Evolutionary conservation across 345 rosid genomes (phyloP).

Genomic region (Eucalyptus pauciflora): DNA sequence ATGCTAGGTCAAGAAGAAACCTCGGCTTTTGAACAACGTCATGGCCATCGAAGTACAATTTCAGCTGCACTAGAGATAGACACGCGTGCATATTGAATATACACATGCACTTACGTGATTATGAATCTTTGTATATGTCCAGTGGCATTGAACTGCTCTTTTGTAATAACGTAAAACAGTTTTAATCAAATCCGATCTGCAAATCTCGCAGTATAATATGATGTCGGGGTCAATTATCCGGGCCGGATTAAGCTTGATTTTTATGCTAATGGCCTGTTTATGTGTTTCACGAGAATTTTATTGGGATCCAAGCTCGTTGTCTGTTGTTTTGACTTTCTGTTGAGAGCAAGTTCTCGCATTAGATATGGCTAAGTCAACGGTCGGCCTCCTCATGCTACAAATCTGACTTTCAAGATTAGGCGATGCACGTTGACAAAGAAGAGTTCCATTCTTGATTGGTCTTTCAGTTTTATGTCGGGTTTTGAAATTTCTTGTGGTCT

Average conservation of each 20-base stretch:
- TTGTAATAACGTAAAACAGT: not conserved
- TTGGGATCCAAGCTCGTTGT: not conserved
- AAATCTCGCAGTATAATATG: not conserved
- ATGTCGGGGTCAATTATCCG: not conserved
- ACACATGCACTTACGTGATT: not conserved
- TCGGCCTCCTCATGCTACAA: not conserved
- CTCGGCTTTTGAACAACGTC: not conserved
- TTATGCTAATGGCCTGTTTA: not conserved
- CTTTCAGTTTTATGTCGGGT: not conserved
- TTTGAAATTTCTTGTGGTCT: not conserved
- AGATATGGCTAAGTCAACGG: not conserved
- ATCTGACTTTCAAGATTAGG: not conserved
- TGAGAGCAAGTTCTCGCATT: not conserved
- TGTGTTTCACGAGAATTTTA: not conserved
- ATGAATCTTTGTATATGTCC: not conserved
- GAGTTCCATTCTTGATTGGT: not conserved
- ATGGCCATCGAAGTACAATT: not conserved
- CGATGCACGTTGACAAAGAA: not conserved
- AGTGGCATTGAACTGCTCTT: not conserved
- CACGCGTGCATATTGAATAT: not conserved
- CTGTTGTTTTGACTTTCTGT: not conserved
- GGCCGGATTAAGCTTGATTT: not conserved
- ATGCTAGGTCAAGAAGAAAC: not conserved
- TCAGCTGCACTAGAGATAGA: not conserved
- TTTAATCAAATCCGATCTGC: not conserved